Percentiles rank a stretch among this genome's conserved stretches.
Evolutionary conservation across 75 land plant genomes (phyloP).

Genomic region (Sequoiadendron giganteum): DNA sequence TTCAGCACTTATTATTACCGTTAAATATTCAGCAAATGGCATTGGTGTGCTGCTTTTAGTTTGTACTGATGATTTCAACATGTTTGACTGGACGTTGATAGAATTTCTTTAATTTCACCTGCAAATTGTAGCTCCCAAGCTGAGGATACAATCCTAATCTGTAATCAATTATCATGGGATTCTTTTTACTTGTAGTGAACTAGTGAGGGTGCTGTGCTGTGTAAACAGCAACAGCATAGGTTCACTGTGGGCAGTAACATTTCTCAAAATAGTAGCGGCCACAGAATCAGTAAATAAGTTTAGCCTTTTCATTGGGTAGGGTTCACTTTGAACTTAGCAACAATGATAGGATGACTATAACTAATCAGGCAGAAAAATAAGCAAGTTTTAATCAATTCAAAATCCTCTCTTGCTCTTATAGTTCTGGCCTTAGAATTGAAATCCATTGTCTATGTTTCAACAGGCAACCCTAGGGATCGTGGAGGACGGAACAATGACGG

Average conservation of each 20-base stretch:
- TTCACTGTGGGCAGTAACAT: not conserved
- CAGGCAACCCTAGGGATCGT: slow-evolving; percentile 66
- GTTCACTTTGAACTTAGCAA: not conserved
- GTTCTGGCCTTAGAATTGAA: not conserved
- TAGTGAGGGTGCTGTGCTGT: not conserved
- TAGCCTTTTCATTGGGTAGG: not conserved
- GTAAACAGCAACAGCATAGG: not conserved
- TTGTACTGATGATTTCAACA: too few species aligned
- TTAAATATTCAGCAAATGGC: not conserved
- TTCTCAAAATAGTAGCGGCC: too few species aligned
- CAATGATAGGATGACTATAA: not conserved
- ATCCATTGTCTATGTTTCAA: not conserved
- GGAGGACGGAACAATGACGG: slow-evolving; percentile 84
- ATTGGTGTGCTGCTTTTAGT: too few species aligned
- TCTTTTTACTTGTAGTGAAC: not conserved
- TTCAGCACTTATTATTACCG: too few species aligned
- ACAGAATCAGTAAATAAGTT: too few species aligned
- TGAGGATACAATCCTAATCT: not conserved
- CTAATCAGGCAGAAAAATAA: not conserved
- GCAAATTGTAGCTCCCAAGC: not conserved
- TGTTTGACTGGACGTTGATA: not conserved
- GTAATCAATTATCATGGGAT: not conserved
- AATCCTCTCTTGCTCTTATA: not conserved
- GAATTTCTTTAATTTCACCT: not conserved
- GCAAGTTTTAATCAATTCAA: not conserved